These are phyloP conservation scores for Grosmannia penicillata DNA, from an alignment of 2,329 filamentous ascomycete genomes.

Conservation along the genomic window DNA sequence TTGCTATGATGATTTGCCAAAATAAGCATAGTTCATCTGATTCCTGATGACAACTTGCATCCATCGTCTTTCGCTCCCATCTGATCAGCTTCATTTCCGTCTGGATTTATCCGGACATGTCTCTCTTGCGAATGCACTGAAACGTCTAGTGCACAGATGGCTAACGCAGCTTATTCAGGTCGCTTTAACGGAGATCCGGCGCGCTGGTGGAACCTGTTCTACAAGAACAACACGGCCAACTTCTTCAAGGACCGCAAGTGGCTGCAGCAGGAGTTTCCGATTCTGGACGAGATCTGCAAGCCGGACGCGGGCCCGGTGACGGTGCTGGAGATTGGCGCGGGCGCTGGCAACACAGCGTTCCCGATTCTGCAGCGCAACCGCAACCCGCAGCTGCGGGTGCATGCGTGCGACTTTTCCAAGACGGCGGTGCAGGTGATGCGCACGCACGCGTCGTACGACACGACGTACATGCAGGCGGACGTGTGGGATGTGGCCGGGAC, in stretches of 20 bases:
- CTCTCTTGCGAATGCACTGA: not conserved
- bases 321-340: conserved; percentile 83
- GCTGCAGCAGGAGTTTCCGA: conserved; percentile 88
- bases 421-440: conserved; percentile 91
- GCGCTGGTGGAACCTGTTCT: conserved; percentile 97
- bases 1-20: conserved; percentile 30
- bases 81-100: conserved; percentile 29
- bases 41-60: conserved; percentile 45
- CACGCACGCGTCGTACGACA: conserved; percentile 60
- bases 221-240: conserved; percentile 92
- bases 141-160: not conserved
- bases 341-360: conserved; percentile 92
- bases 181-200: conserved; percentile 84
- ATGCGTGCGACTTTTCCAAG: conserved; percentile 94
- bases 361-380: conserved; percentile 73
- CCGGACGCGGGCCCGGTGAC: conserved; percentile 54
- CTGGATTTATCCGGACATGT: conserved; percentile 5
- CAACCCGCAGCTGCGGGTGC: conserved; percentile 68
- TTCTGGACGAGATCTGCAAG: conserved; percentile 62
- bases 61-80: conserved; percentile 61
- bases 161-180: conserved; percentile 24
- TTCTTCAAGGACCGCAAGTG: conserved; percentile 99
- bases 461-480: conserved; percentile 59
- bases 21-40: conserved; percentile 62
- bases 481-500: conserved; percentile 77